Base-by-base conservation (phyloP, 1,139 yeast species). In the Scheffersomyces stambukii region DNA sequence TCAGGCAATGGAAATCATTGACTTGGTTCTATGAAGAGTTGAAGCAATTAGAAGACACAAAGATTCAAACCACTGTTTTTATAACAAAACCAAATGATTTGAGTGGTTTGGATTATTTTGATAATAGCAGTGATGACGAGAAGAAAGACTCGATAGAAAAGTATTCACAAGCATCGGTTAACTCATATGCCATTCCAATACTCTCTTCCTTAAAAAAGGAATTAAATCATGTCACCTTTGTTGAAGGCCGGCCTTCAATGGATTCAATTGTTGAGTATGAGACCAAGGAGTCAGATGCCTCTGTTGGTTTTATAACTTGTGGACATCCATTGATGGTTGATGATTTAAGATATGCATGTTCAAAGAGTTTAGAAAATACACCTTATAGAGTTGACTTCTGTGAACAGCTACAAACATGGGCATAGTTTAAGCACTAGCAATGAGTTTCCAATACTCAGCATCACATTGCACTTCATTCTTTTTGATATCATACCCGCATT, bases 251-350 rank as follows among this genome's bases (percentile, higher is more conserved):
- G 34, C 66, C 66, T 3, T 30, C 37, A 8, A 47, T 59, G 31
- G 50, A 46, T 5, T 37, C 32, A 2, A 32, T 54, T 4, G 54
- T 60, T 3, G 29, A 38, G 15, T 27, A 37, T 6, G 54, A 51
- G 32, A 46, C 56, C 4, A 35, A 36, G 10, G 43, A 48, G 14
- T 43, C 60, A 12, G 39, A 43, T 24, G 58, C 58, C 2, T 41
- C 58, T 5, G 46, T 56, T 10, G 60, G 63, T 6, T 59, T 60
- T 29, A 51, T 59, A 6, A 54, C 62, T 3, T 60, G 66, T 42
- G 66, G 65, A 4, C 63, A 59, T 36, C 64, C 65, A 3, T 37
- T 42, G 5, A 59, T 60, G 65, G 64, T 54, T 21, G 60, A 54
- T 33, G 60, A 54, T 32, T 38, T 54, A 29, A 42, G 60, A 28